Percentiles rank a stretch among this genome's conserved stretches.
These are phyloP conservation scores for Trichoderma brevicompactum DNA, from an alignment of 2,329 filamentous ascomycete genomes.

Conservation along the genomic window DNA sequence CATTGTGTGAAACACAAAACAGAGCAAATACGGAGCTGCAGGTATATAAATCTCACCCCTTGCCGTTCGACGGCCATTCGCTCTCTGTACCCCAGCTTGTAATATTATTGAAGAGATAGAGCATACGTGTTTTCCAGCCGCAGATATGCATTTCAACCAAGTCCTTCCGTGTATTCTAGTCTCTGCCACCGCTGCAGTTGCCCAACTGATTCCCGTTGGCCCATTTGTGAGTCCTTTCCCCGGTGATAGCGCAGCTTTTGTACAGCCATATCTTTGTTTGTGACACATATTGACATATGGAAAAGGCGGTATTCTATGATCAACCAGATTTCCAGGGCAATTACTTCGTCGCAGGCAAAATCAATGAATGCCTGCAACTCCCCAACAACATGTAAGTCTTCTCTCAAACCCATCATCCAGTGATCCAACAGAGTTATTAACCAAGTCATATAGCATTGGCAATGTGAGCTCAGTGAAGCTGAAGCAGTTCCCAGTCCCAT, in stretches of 20 bases:
- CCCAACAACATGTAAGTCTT: not conserved
- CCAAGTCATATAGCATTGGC: not conserved
- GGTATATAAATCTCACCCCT: not conserved
- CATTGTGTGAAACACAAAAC: not conserved
- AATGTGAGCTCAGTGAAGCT: slow-evolving; percentile 6
- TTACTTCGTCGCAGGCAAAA: not conserved
- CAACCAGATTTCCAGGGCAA: not conserved
- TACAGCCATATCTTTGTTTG: not conserved
- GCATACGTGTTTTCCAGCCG: not conserved
- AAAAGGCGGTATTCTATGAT: slow-evolving; percentile 3
- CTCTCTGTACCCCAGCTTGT: not conserved
- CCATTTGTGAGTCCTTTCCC: not conserved
- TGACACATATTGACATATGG: not conserved
- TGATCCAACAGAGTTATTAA: not conserved
- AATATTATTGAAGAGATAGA: not conserved
- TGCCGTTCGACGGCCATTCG: not conserved
- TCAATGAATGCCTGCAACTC: not conserved
- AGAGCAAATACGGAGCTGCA: not conserved
- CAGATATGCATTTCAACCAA: slow-evolving; percentile 2
- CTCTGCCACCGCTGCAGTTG: not conserved
- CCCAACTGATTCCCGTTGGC: not conserved
- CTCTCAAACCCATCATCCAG: too few relatives aligned
- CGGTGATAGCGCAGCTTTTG: too few relatives aligned
- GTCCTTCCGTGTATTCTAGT: not conserved
- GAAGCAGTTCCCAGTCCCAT: not conserved